These are phyloP conservation scores for Trichoderma aggressivum DNA, from an alignment of 2,329 filamentous ascomycete species.

Conservation along the genomic window DNA sequence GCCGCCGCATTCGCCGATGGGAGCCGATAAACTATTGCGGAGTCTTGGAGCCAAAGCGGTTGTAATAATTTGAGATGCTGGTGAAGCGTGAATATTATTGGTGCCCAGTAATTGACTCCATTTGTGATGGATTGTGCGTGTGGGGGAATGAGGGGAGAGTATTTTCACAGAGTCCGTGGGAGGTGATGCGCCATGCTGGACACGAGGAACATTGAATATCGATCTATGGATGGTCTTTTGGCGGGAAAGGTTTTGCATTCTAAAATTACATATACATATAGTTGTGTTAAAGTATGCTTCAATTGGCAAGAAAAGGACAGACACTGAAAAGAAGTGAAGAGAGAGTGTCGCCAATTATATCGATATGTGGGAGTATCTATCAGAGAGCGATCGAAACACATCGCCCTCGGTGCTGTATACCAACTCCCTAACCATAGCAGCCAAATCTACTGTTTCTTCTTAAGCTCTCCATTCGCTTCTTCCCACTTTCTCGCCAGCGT, in stretches of 20 bases:
- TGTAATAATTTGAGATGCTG: background rate
- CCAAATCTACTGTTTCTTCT: background rate
- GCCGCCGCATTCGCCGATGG: conserved; percentile 7
- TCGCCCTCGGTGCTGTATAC: background rate
- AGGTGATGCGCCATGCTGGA: background rate
- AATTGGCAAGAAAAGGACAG: background rate
- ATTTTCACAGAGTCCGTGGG: background rate
- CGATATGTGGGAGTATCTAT: no score
- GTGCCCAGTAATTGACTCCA: background rate
- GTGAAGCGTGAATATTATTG: background rate
- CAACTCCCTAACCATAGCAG: background rate
- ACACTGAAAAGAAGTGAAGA: background rate
- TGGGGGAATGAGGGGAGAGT: background rate
- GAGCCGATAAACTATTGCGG: conserved; percentile 1
- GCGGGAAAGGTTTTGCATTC: background rate
- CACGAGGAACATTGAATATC: background rate
- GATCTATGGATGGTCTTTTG: background rate
- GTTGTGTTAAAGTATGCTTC: background rate
- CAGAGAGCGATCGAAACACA: background rate
- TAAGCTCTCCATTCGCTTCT: background rate
- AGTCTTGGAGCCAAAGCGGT: background rate
- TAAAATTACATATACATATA: background rate
- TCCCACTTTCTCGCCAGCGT: conserved; percentile 28
- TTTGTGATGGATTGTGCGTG: background rate
- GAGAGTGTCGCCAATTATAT: background rate